Base-by-base conservation (phyloP, 176 grass and related monocot genomes). In the Oryza glumipatula region DNA sequence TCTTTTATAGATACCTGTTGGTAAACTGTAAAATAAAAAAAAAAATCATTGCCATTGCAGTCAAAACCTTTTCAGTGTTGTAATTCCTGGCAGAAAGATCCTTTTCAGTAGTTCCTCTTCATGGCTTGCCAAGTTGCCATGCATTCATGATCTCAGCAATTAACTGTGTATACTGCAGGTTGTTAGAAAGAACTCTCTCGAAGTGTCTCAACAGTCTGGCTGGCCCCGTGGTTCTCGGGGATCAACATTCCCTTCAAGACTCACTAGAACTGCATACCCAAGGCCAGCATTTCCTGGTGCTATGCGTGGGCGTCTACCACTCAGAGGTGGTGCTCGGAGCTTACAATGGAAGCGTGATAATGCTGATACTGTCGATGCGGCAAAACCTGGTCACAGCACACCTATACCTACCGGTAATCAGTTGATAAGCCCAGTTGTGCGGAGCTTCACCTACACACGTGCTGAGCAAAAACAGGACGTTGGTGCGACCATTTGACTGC, bases 321-420 rank as follows among this genome's bases (percentile, higher is more conserved):
- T 93, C 33, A 99, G 91, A 89, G 87, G 83, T 64, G 89, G 84
- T 81, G 83, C 85, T 30, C 90, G 96, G 70, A 96, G 86, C 83
- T 88, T 94, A 47, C 93, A 99, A 76, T 99, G 96, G 96, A 99
- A 95, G 80, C 96, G 93, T 45, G 93, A 68, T 1, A 44, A 64
- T 79, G 78, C 73, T 39, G 77, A 83, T 82, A 46, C 83, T 0
- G 11, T 12, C 15, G 80, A 82, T 75, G 76, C 67, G 1, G 85
- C 76, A 58, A 87, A 91, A 72, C 45, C 70, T 80, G 83, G 70
- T 86, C 86, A 68, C 68, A 74, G 65, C 70, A 73, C 83, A 77
- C 49, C 67, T 60, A 36, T 66, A 70, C 43, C 56, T 66, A 64
- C 41, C 46, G 80, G 72, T 41, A 86, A 76, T 80, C 76, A 78